Evolutionary conservation across 2,329 filamentous ascomycete genomes (phyloP), one percentile per base, ranked within the genome.

Genomic region (Aspergillus aculeatinus): DNA sequence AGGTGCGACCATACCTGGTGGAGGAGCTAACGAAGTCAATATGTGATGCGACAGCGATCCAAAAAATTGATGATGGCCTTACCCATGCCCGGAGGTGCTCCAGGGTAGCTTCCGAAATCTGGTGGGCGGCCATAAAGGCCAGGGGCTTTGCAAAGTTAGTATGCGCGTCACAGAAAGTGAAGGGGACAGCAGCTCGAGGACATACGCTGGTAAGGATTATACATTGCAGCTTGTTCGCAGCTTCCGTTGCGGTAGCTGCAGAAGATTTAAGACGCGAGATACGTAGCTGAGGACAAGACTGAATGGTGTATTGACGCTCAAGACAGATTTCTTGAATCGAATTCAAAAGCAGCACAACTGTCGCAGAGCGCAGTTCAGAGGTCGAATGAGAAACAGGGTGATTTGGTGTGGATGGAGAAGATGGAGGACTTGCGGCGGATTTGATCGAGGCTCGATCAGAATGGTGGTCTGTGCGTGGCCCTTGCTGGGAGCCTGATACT

Each of bases 51-150:
- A 58, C 50, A 61, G 48, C 27, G 31, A 47, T 50, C 16, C 4
- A 27, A 14, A 23, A 50, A 52, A 19, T 25, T 31, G 16, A 27
- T 27, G 5, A 12, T 27, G 55, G 57, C 74, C 85, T 77, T 83
- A 94, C 92, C 90, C 85, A 92, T 87, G 78, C 91, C 91, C 68
- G 92, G 91, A 70, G 90, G 90, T 69, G 89, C 87, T 66, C 86
- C 88, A 61, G 89, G 88, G 69, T 90, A 92, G 58, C 82, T 83
- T 66, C 85, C 86, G 79, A 89, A 96, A 67, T 86, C 85, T 55
- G 90, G 90, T 71, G 90, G 89, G 60, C 86, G 84, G 70, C 89
- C 90, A 81, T 92, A 96, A 52, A 86, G 85, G 64, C 74, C 73
- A 23, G 76, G 72, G 65, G 74, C 76, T 77, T 59, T 5, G 58